phyloP scores from a whole-genome alignment of 2,329 filamentous ascomycete genomes.

The Ploettnerulaceae sp. region DNA sequence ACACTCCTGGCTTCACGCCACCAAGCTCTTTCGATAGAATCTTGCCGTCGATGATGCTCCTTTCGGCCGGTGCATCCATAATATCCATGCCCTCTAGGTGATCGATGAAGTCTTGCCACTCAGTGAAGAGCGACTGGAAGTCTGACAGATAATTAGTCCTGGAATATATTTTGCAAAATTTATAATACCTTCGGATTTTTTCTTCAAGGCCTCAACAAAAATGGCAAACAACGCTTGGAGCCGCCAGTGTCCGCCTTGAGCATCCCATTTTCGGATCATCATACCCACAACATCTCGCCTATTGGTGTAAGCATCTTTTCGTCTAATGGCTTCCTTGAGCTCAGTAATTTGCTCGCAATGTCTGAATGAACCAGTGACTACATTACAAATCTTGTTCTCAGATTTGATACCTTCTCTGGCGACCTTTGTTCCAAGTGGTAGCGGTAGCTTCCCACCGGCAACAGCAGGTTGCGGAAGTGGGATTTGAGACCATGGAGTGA shows the following conservation, averaged over 20 bases:
- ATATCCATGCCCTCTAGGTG: conserved; percentile 51
- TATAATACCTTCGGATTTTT: conserved; percentile 16
- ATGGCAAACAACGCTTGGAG: conserved; percentile 65
- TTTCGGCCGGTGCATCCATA: conserved; percentile 53
- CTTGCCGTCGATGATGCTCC: conserved; percentile 68
- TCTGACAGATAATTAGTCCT: conserved; percentile 15
- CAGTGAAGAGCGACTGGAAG: conserved; percentile 38
- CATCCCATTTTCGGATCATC: conserved; percentile 68
- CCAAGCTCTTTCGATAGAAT: conserved; percentile 62
- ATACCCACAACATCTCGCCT: conserved; percentile 66
- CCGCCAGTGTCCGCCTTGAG: conserved; percentile 58
- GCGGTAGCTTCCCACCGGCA: conserved; percentile 44
- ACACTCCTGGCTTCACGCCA: conserved; percentile 68
- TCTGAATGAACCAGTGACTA: conserved; percentile 61
- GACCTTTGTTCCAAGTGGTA: conserved; percentile 57
- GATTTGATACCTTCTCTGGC: conserved; percentile 74
- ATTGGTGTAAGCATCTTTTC: conserved; percentile 41
- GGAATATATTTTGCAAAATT: background rate
- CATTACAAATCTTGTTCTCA: conserved; percentile 67
- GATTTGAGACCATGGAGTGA: conserved; percentile 66
- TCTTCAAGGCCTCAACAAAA: conserved; percentile 54
- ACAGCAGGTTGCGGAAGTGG: conserved; percentile 37
- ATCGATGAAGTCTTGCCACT: conserved; percentile 53
- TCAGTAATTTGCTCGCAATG: conserved; percentile 58
- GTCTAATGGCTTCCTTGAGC: conserved; percentile 52